Base-by-base conservation (phyloP, 495 filamentous ascomycete genomes). In the Cudoniella acicularis region DNA sequence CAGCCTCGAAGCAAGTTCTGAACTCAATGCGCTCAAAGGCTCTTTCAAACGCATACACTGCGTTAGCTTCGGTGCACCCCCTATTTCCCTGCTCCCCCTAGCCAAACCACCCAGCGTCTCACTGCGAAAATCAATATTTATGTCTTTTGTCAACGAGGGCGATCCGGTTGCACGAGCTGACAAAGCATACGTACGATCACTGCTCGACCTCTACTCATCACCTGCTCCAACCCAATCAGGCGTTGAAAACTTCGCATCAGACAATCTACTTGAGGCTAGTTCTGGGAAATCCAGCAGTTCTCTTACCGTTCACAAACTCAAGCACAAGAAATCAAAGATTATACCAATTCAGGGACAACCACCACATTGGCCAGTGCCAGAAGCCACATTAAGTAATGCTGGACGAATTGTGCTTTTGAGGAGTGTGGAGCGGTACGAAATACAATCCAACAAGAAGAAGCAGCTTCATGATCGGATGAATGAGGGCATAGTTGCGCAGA, bases 61-160 rank as follows among this genome's bases (percentile, higher is more conserved):
- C 68, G 71, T 95, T 25, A 92, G 86, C 0, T 95, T 94, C 56
- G 90, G 90, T 20, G 81, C 88, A 1, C 90, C 90, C 2, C 90
- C 90, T 0, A 73, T 95, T 10, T 87, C 84, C 22, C 72, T 91
- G 8, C 76, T 86, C 0, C 89, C 90, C 0, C 69, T 94, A 0
- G 71, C 77, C 23, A 85, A 81, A 49, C 85, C 88, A 0, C 50
- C 59, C 1, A 69, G 70, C n/a, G 64, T 72, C 0, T 66, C 70
- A 2, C 70, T 81, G 26, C 72, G 75, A 20, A 89, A 87, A 58
- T 89, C 81, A 22, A 63, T 90, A 1, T 94, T 94, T 69, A 72
- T 87, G 26, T 83, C 81, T 17, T 90, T 95, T 65, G 73, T 92
- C 60, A 95, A 94, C 65, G 90, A 95, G 64, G 90, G 90, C 2